Percentiles rank a stretch among this genome's conserved stretches.
Evolutionary conservation across 73 alveolate genomes (phyloP).

Genomic region (Halteria grandinella): DNA sequence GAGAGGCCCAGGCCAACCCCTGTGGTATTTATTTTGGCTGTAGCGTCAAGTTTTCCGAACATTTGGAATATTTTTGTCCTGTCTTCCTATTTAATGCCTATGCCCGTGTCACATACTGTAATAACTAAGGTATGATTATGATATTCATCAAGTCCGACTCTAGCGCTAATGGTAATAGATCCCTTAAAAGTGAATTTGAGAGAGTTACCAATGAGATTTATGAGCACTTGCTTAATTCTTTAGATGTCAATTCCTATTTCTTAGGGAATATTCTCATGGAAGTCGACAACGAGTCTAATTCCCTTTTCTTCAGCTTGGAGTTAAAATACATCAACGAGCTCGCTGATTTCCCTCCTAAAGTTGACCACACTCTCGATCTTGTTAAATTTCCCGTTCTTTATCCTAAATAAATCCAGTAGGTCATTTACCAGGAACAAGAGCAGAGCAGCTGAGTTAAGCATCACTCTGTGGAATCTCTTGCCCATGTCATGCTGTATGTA

Average conservation of each 20-base stretch:
- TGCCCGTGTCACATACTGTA: not conserved
- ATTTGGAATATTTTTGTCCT: not conserved
- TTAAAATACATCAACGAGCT: slow-evolving; percentile 2
- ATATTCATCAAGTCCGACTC: too few relatives aligned
- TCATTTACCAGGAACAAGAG: not conserved
- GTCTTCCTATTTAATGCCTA: slow-evolving; percentile 12
- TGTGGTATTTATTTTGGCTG: not conserved
- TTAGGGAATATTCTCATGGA: too few relatives aligned
- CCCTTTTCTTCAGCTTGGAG: slow-evolving; percentile 27
- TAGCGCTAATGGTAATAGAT: not conserved
- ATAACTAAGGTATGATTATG: too few relatives aligned
- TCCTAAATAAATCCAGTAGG: slow-evolving; percentile 2
- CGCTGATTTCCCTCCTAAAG: not conserved
- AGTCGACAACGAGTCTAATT: too few relatives aligned
- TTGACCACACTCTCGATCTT: slow-evolving; percentile 13
- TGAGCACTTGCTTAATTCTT: not conserved
- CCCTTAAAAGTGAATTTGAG: slow-evolving; percentile 5
- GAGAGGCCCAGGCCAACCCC: not conserved
- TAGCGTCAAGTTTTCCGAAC: not conserved
- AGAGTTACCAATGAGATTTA: not conserved
- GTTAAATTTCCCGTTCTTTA: slow-evolving; percentile 19
- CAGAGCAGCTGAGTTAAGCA: not conserved
- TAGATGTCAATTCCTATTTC: too few relatives aligned
- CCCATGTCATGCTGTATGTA: not conserved
- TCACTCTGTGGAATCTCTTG: not conserved